A percentile compares a stretch with the other conserved stretches of the same genome.
These are phyloP conservation scores for Mycena filopes DNA, from an alignment of 768 basidiomycete species.

Conservation along the genomic window DNA sequence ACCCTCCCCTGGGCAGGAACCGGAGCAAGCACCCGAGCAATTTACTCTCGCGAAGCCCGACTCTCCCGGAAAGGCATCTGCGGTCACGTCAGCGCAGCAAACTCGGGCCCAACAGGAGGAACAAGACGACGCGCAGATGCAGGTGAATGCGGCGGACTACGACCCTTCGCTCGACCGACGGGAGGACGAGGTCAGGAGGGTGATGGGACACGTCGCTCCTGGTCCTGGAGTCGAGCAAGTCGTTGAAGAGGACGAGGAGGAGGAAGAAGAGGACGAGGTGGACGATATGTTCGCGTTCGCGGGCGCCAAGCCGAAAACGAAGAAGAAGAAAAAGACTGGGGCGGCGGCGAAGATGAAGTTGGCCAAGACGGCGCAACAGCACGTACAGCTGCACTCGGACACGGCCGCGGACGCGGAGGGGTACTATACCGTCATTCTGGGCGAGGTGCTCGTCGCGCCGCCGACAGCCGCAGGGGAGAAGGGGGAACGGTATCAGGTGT, in stretches of 20 bases:
- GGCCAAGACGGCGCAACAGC: slow-evolving; percentile 17
- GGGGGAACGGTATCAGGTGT: slow-evolving; percentile 92
- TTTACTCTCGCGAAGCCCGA: slow-evolving; percentile 33
- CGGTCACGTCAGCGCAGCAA: slow-evolving; percentile 1
- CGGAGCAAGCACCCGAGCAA: slow-evolving; percentile 23
- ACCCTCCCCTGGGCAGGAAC: slow-evolving; percentile 30
- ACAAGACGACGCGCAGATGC: slow-evolving; percentile 11
- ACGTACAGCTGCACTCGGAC: slow-evolving; percentile 66
- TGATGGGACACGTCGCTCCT: slow-evolving; percentile 33
- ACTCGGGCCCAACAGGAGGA: neutral
- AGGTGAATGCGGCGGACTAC: slow-evolving; percentile 34
- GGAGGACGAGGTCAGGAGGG: slow-evolving; percentile 83
- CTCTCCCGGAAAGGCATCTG: slow-evolving; percentile 18
- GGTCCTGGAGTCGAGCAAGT: slow-evolving; percentile 45
- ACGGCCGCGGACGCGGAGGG: slow-evolving; percentile 95
- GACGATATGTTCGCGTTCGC: slow-evolving; percentile 95
- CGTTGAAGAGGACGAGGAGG: slow-evolving; percentile 62
- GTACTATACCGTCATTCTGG: slow-evolving; percentile 93
- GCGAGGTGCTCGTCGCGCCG: slow-evolving; percentile 74
- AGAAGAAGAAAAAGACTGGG: slow-evolving; percentile 69
- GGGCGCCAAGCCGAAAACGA: slow-evolving; percentile 54
- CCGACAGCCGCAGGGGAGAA: slow-evolving; percentile 50
- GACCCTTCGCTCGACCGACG: slow-evolving; percentile 69
- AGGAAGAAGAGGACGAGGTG: slow-evolving; percentile 85
- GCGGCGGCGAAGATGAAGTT: slow-evolving; percentile 42